Evolutionary conservation across 345 rosid species (phyloP), one percentile per base, ranked within the genome.

Genomic region (Hibiscus tridactylites): DNA sequence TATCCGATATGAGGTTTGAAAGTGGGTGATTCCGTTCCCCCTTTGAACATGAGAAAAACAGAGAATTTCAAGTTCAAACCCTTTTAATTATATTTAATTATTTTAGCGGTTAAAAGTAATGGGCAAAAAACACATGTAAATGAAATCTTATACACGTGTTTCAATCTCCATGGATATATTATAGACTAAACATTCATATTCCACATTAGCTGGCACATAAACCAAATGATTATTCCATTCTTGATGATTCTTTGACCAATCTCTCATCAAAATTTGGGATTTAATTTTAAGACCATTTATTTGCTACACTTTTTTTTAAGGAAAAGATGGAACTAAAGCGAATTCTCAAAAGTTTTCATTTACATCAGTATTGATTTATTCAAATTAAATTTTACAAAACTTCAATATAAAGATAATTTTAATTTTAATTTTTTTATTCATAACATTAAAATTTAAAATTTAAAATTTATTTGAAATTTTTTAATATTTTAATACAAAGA

Each of bases 11-110:
- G 37, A 35, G 24, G 31, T 58, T 2, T 19, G 68, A 71, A 77
- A 73, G 71, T 63, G 28, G 70, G 15, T 47, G 74, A 72, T 76
- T 61, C 77, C 70, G 70, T 76, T 61, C 73, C 70, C 39, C 6
- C 9, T 72, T 29, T 37, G 29, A 79, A 24, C 71, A 28, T 56
- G 15, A 53, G 46, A 44, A 42, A 64, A 39, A 12, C 3, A 44
- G 56, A 11, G 21, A 74, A 62, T 53, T 66, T 58, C 28, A 24
- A 58, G 31, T 26, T 58, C 29, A 56, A 1, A 61, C 10, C 37
- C 13, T 9, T n/a, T 16, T 68, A 47, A 6, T 24, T 47, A 10
- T 24, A 26, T 46, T 8, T 6, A 17, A 17, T 17, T 63, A 28
- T 29, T 29, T 61, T 13, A 60, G 9, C 4, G 11, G 1, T 8